Base-by-base conservation (phyloP, 257 asterid species). In the Solanum virginianum region DNA sequence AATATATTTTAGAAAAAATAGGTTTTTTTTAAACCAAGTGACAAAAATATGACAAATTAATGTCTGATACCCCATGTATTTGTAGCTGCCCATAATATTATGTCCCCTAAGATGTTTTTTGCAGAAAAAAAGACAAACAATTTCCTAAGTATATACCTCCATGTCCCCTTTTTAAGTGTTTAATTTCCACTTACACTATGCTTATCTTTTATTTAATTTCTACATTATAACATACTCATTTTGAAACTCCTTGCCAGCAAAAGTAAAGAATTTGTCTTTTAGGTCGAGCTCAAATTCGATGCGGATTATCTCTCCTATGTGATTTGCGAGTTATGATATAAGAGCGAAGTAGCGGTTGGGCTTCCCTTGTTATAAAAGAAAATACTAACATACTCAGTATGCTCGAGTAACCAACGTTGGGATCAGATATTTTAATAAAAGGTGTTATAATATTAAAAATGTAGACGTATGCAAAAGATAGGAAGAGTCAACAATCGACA, bases 41-140 rank as follows among this genome's bases (percentile, higher is more conserved):
- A 83, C 65, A 81, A 75, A 32, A 68, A 83, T 5, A 32, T 54
- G 82, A 80, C 83, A 80, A 60, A 83, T 51, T 36, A 81, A 65
- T 16, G 84, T 80, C 65, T 53, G 81, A 62, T 87, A 84, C 83
- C 85, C 89, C 85, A 82, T 83, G 70, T 29, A 51, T 85, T 81
- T 41, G 85, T 62, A 83, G 88, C 91, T 85, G 85, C 91, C 91
- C 91, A 89, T 87, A 77, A 85, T 83, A 45, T 62, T 80, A 45
- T 89, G 91, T 87, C 86, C 80, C 87, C 79, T 82, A n/a, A 22
- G 43, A 36, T 70, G 60, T 51, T 70, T 32, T 36, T 17, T 53
- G 45, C 53, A 86, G 55, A 71, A 71, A 53, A 71, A 82, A 65
- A 84, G 51, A 74, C 22, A 20, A 43, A 20, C 86, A 80, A 62